A percentile compares a stretch with the other conserved stretches of the same genome.
These are phyloP conservation scores for Grigorovia humatica DNA, from an alignment of 805 yeast species.

Conservation along the genomic window DNA sequence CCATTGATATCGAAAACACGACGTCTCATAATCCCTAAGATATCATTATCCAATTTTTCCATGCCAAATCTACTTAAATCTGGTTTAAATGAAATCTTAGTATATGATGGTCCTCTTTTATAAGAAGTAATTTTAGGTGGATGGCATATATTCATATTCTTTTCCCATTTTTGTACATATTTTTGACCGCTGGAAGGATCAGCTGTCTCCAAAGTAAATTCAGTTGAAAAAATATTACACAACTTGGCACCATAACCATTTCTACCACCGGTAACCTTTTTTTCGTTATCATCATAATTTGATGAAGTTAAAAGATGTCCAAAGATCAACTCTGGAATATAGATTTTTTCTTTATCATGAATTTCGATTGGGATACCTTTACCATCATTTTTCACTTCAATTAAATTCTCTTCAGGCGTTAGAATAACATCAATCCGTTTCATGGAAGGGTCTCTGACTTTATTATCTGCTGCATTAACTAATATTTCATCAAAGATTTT, in stretches of 20 bases:
- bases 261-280: conserved; percentile 96
- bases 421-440: conserved; percentile 74
- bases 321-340: conserved; percentile 91
- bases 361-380: conserved; percentile 91
- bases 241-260: conserved; percentile 97
- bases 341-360: conserved; percentile 83
- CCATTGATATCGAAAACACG: conserved; percentile 96
- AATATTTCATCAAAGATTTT: conserved; percentile 94
- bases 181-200: conserved; percentile 52
- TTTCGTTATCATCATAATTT: conserved; percentile 89
- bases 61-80: conserved; percentile 77
- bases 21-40: conserved; percentile 73
- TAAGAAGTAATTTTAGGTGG: conserved; percentile 58
- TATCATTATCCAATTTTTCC: conserved; percentile 75
- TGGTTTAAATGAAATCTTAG: conserved; percentile 80
- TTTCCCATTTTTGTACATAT: conserved; percentile 76
- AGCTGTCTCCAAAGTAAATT: conserved; percentile 81
- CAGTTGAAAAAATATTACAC: conserved; percentile 90
- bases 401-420: conserved; percentile 60
- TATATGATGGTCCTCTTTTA: conserved; percentile 57
- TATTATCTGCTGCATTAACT: conserved; percentile 98
- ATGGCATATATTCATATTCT: conserved; percentile 72
- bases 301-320: conserved; percentile 92
- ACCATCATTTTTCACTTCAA: conserved; percentile 86
- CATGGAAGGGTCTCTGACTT: conserved; percentile 90